Evolutionary conservation across 352 stramenopile species (phyloP).

Genomic region (Pythium diclinum): DNA sequence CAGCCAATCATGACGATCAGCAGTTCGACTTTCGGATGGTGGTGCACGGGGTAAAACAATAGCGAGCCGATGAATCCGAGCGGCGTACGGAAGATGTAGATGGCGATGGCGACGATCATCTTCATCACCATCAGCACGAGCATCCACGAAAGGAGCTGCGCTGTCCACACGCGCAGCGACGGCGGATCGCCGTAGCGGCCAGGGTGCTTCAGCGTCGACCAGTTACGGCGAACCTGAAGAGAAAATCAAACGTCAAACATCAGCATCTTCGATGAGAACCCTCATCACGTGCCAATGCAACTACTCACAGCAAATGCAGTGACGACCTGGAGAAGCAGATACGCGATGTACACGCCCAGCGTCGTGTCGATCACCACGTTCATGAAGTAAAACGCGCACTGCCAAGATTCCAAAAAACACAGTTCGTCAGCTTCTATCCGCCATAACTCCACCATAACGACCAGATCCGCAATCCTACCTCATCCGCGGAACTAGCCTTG

Average conservation of each 20-base stretch:
- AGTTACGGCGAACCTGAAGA: slow-evolving; percentile 48
- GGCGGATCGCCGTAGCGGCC: slow-evolving; percentile 68
- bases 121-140: slow-evolving; percentile 65
- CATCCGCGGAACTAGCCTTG: slow-evolving; percentile 48
- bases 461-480: slow-evolving; percentile 33
- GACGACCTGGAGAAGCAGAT: slow-evolving; percentile 53
- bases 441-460: not conserved
- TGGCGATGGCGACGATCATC: slow-evolving; percentile 52
- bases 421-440: not conserved
- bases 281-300: too few relatives aligned
- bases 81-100: slow-evolving; percentile 59
- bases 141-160: slow-evolving; percentile 69
- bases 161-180: slow-evolving; percentile 58
- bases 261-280: too few relatives aligned
- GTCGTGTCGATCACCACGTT: slow-evolving; percentile 85
- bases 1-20: slow-evolving; percentile 85
- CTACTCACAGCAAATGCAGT: not conserved
- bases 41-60: slow-evolving; percentile 67
- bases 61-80: slow-evolving; percentile 56
- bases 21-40: slow-evolving; percentile 73
- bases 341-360: slow-evolving; percentile 78
- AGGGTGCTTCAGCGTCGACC: slow-evolving; percentile 54
- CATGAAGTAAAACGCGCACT: slow-evolving; percentile 88
- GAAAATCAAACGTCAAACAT: not conserved
- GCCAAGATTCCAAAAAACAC: not conserved